Base-by-base conservation (phyloP, 768 basidiomycete species). In the Lanmaoa pseudosensibilis region DNA sequence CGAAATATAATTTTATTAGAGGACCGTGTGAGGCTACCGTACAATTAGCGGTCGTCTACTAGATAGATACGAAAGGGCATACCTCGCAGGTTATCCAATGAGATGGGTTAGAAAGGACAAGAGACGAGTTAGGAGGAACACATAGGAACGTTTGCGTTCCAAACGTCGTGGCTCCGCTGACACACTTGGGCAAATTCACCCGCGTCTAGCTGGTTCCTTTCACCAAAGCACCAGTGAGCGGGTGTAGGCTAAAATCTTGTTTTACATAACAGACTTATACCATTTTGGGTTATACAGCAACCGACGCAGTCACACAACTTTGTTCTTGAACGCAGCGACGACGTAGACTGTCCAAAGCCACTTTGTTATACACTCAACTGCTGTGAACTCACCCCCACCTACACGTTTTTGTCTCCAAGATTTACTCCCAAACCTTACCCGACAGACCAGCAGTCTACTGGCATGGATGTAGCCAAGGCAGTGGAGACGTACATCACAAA, bases 391-490 rank as follows among this genome's bases (percentile, higher is more conserved):
- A 18, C 37, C 25, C 9, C 21, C 12, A 11, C 37, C 49, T 8
- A 46, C 49, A 50, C 49, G 30, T 50, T 34, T 18, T 46, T 51
- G n/a, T 30, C 39, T 54, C 16, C 37, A 32, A 48, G 21, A 52
- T 36, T 11, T 21, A 45, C 23, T 48, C 19, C 40, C 16, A 18
- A 32, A 15, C 37, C 21, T 46, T 50, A n/a, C 34, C 33, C 39
- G 41, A 23, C 50, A 18, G 36, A 41, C 27, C 27, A 40, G 36
- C 53, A 56, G 23, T 46, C n/a, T 38, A 43, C 43, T 37, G 19
- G 12, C 23, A 98, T 98, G 97, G 95, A 99, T 74, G 87, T 95
- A 61, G 81, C 94, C 66, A 96, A 95, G 74, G 97, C 97, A 9
- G 87, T 97, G 30, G 92, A 95, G 75, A 90, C 87, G 6, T 99